Conservation (phyloP, 2,329 filamentous ascomycete genomes). For the Penicillium brasilianum region DNA sequence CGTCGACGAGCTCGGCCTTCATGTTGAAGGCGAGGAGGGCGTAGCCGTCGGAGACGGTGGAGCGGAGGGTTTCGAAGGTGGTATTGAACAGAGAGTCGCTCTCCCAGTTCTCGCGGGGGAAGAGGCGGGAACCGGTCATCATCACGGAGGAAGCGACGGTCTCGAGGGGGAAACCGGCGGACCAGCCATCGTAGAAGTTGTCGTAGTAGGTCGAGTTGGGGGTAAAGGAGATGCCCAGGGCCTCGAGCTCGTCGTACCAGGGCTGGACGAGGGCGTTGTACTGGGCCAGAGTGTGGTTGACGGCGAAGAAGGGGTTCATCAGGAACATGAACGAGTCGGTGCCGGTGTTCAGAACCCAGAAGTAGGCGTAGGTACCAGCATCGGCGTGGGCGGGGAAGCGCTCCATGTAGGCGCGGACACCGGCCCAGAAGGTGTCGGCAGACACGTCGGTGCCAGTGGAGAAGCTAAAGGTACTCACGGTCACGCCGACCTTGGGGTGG, state of each 20-base stretch:
- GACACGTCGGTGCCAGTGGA: conserved; percentile 29
- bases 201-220: conserved; percentile 36
- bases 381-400: conserved; percentile 34
- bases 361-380: conserved; percentile 41
- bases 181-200: conserved; percentile 37
- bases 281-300: conserved; percentile 35
- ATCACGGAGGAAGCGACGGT: conserved; percentile 26
- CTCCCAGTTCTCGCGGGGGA: conserved; percentile 43
- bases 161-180: conserved; percentile 36
- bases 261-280: conserved; percentile 35
- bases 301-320: conserved; percentile 37
- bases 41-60: conserved; percentile 34
- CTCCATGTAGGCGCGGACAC: conserved; percentile 35
- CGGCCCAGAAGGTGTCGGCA: conserved; percentile 36
- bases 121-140: conserved; percentile 41
- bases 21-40: conserved; percentile 42
- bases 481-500: conserved; percentile 34
- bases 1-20: conserved; percentile 32
- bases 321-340: conserved; percentile 38
- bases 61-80: conserved; percentile 35
- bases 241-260: conserved; percentile 33
- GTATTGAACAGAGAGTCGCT: conserved; percentile 31
- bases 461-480: conserved; percentile 37
- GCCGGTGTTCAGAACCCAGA: conserved; percentile 34
- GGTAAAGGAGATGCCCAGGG: conserved; percentile 31